Conservation (phyloP, 768 basidiomycete species). For the Chalciporus piperatus region DNA sequence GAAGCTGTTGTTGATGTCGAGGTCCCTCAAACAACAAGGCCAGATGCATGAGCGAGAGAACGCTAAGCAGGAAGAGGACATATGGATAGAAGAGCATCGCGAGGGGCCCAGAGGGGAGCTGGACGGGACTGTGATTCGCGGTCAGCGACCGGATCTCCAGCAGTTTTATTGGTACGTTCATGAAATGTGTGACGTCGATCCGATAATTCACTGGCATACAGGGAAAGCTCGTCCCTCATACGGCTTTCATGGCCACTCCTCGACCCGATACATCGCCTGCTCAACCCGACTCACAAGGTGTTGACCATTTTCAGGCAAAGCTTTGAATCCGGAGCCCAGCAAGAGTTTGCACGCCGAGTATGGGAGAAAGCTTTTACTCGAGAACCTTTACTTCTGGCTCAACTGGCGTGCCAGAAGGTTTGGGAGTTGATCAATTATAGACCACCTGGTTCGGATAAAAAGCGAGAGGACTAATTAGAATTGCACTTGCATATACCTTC, state of each 20-base stretch:
- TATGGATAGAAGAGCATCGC: constrained; percentile 28
- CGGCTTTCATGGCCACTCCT: constrained; percentile 57
- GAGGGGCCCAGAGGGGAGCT: constrained; percentile 23
- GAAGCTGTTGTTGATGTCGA: constrained; percentile 58
- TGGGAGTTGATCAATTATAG: constrained; percentile 37
- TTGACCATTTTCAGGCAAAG: constrained; percentile 52
- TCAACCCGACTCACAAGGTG: constrained; percentile 54
- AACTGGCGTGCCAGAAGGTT: constrained; percentile 38
- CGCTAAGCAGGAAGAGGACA: constrained; percentile 50
- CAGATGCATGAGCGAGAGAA: constrained; percentile 43
- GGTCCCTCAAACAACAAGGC: constrained; percentile 49
- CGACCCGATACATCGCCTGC: constrained; percentile 50
- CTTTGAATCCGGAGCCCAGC: constrained; percentile 55
- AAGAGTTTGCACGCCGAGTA: constrained; percentile 51
- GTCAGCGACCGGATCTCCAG: constrained; percentile 20
- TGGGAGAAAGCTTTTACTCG: constrained; percentile 61
- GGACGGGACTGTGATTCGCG: constrained; percentile 30
- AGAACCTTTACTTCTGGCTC: constrained; percentile 51
- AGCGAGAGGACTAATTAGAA: constrained; percentile 18
- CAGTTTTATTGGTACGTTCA: constrained; percentile 38
- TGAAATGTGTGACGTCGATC: constrained; percentile 5
- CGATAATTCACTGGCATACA: constrained; percentile 18
- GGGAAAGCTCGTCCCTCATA: constrained; percentile 52
- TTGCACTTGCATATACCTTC: constrained; percentile 21
- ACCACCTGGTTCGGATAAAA: constrained; percentile 16